Evolutionary conservation across 345 rosid species (phyloP).

Genomic region (Eucalyptus leucophloia): DNA sequence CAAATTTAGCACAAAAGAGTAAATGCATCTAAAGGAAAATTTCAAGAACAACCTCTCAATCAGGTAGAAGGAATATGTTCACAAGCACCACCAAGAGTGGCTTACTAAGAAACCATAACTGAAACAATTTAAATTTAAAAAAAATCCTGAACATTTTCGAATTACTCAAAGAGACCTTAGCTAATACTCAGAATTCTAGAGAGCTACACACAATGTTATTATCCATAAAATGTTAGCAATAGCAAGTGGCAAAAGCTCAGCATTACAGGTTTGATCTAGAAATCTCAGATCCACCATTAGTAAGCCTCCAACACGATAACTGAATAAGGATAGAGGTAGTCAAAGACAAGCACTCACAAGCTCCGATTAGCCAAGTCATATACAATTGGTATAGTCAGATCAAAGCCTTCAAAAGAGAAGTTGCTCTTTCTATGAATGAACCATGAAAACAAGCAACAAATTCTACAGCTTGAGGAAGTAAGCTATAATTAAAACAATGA

Average conservation of each 20-base stretch:
- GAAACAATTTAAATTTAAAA: background rate
- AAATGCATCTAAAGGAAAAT: background rate
- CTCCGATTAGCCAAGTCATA: background rate
- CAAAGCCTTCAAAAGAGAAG: background rate
- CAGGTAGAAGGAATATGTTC: background rate
- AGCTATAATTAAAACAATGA: background rate
- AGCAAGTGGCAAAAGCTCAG: background rate
- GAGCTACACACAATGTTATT: background rate
- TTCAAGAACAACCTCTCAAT: background rate
- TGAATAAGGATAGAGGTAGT: background rate
- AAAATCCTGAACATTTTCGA: background rate
- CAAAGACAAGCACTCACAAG: background rate
- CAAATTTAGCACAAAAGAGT: background rate
- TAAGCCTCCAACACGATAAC: background rate
- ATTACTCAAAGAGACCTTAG: background rate
- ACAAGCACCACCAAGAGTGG: background rate
- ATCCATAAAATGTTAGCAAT: background rate
- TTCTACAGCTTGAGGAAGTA: background rate
- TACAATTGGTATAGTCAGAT: background rate
- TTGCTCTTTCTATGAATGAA: background rate
- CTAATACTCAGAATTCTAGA: background rate
- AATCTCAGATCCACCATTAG: background rate
- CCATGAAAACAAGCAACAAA: background rate
- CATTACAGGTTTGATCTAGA: background rate
- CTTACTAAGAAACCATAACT: background rate